A percentile compares a stretch with the other conserved stretches of the same genome.
Evolutionary conservation across 2,329 filamentous ascomycete species (phyloP).

Genomic region (Arthrobotrys entomopaga): DNA sequence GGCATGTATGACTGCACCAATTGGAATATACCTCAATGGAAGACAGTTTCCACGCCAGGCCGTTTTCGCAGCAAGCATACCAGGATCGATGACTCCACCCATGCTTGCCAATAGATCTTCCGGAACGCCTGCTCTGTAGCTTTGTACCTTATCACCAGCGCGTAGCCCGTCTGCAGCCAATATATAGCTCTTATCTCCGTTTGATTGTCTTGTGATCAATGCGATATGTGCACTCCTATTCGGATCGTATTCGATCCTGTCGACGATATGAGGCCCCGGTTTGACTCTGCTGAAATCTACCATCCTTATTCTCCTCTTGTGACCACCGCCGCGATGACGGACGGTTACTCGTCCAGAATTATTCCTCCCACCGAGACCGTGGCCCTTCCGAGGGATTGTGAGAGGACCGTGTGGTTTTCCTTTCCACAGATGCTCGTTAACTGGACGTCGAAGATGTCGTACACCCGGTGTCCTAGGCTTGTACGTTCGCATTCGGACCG

Average conservation of each 20-base stretch:
- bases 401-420: slow-evolving; percentile 82
- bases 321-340: slow-evolving; percentile 89
- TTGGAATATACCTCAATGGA: slow-evolving; percentile 92
- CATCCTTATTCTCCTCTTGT: slow-evolving; percentile 88
- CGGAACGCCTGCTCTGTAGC: slow-evolving; percentile 89
- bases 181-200: slow-evolving; percentile 84
- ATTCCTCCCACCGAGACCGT: slow-evolving; percentile 91
- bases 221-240: slow-evolving; percentile 93
- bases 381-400: slow-evolving; percentile 91
- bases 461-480: slow-evolving; percentile 92
- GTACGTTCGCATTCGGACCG: slow-evolving; percentile 78
- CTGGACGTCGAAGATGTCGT: slow-evolving; percentile 86
- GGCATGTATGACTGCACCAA: slow-evolving; percentile 92
- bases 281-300: slow-evolving; percentile 85
- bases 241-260: slow-evolving; percentile 95
- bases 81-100: slow-evolving; percentile 91
- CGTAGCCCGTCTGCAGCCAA: slow-evolving; percentile 94
- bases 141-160: slow-evolving; percentile 89
- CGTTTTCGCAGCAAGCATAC: slow-evolving; percentile 93
- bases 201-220: slow-evolving; percentile 78
- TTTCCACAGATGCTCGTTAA: slow-evolving; percentile 98
- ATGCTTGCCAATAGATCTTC: slow-evolving; percentile 86
- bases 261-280: slow-evolving; percentile 85
- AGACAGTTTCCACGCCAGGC: slow-evolving; percentile 94
- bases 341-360: slow-evolving; percentile 86